Base-by-base conservation (phyloP, 2,329 filamentous ascomycete species). In the Aspergillus sergii region DNA sequence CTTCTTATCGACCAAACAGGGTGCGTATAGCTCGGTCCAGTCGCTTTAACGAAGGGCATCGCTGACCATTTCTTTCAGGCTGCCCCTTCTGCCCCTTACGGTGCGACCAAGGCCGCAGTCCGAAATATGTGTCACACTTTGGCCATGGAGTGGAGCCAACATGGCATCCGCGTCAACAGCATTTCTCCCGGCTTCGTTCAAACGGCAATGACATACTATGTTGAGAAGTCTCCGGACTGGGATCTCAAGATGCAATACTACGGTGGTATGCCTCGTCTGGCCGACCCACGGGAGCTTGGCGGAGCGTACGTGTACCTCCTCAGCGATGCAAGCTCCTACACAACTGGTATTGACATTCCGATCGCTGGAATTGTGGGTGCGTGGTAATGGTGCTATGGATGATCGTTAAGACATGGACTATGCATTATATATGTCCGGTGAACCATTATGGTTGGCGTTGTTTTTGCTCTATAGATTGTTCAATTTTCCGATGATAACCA, bases 271-370 rank as follows among this genome's bases (percentile, higher is more conserved):
- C 84, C 84, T 12, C 75, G 84, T 32, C 67, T 87, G 43, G 85
- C 84, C 0, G 79, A 83, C 55, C 81, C 83, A 0, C 79, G 84
- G 65, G 84, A 87, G 72, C 73, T 87, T 2, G 84, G 84, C 2
- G 84, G 85, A 16, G 85, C 85, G 0, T 87, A 86, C 66, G 83
- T 86, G 5, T 87, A 86, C 66, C 70, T 87, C 61, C 70, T 87
- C n/a, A 83, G 79, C 61, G 84, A 87, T 61, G 69, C 70, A 0
- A 74, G 71, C 7, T 78, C 75, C 28, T 79, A 79, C 58, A 79
- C 77, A 1, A 78, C 73, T 1, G 73, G 74, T 2, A 75, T 74
- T 64, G 76, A 79, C 57, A 78, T 79, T 65, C 77, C 76, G 0
- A 72, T 80, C 48, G 77, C 77, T 50, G 77, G 78, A 9, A 72